phyloP scores from a whole-genome alignment of 2,329 filamentous ascomycete genomes.

The Colletotrichum spaethianum region DNA sequence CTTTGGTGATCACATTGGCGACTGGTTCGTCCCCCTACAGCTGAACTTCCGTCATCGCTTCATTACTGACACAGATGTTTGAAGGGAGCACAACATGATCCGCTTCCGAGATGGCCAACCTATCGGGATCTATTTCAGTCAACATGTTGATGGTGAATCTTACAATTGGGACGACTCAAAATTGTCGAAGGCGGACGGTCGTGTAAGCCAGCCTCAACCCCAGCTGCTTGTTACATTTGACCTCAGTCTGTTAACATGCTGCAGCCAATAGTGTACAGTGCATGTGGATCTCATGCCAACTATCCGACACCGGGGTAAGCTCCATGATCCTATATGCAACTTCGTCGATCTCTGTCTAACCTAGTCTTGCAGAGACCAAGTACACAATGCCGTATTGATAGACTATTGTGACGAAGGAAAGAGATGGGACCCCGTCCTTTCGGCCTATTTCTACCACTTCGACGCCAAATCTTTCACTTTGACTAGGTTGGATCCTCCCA shows the following conservation, averaged over 20 bases:
- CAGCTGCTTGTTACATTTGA: too few relatives aligned
- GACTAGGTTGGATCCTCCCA: slow-evolving; percentile 38
- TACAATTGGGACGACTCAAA: slow-evolving; percentile 48
- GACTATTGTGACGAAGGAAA: slow-evolving; percentile 53
- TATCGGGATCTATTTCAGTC: slow-evolving; percentile 48
- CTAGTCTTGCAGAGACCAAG: slow-evolving; percentile 45
- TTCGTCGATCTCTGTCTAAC: neutral
- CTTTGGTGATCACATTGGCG: slow-evolving; percentile 50
- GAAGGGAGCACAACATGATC: slow-evolving; percentile 52
- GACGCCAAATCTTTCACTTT: slow-evolving; percentile 46
- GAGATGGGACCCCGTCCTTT: slow-evolving; percentile 52
- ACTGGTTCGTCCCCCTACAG: slow-evolving; percentile 37
- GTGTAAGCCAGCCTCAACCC: slow-evolving; percentile 42
- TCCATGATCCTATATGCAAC: fast-evolving
- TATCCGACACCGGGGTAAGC: slow-evolving; percentile 49
- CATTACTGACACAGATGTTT: neutral
- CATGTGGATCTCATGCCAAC: slow-evolving; percentile 53
- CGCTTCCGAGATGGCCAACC: slow-evolving; percentile 49
- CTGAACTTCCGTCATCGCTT: fast-evolving
- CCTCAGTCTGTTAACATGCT: neutral
- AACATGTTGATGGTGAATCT: slow-evolving; percentile 46
- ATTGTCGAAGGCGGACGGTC: slow-evolving; percentile 45
- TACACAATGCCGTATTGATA: slow-evolving; percentile 50
- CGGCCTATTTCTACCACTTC: slow-evolving; percentile 54
- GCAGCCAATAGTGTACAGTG: slow-evolving; percentile 54